Percentiles rank a stretch among this genome's conserved stretches.
Conservation (phyloP, 1,284 basidiomycete genomes). For the Caloboletus firmus region DNA sequence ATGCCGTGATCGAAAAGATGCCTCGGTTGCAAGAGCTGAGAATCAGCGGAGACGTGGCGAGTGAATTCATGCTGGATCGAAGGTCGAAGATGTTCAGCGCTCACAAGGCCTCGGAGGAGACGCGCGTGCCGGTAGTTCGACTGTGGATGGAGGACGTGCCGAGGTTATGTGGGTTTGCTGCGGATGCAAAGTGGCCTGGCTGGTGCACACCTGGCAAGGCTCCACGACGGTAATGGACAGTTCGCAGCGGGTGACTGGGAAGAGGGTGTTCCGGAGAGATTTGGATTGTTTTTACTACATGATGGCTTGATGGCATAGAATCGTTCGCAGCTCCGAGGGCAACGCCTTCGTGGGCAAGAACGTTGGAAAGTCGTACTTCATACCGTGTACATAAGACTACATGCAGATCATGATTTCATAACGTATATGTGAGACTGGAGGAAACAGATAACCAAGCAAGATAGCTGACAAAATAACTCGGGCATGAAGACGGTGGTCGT, state of each 20-base stretch:
- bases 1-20: conserved; percentile 22
- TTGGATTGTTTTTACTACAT: background rate
- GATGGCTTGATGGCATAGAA: background rate
- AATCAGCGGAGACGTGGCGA: conserved; percentile 29
- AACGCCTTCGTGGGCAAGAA: background rate
- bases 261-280: background rate
- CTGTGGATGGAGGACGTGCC: conserved; percentile 26
- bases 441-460: background rate
- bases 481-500: background rate
- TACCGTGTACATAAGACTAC: conserved; percentile 3
- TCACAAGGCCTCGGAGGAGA: background rate
- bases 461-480: background rate
- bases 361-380: background rate
- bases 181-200: conserved; percentile 22
- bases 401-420: background rate
- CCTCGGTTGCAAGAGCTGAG: conserved; percentile 14
- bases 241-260: too few relatives aligned
- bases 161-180: conserved; percentile 22
- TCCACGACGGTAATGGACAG: background rate
- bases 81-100: conserved; percentile 20
- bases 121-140: conserved; percentile 12
- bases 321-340: background rate
- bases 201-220: conserved; percentile 21
- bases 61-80: conserved; percentile 27
- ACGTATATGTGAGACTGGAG: background rate